phyloP scores from a whole-genome alignment of 257 asterid species.

The Plantago ovata region DNA sequence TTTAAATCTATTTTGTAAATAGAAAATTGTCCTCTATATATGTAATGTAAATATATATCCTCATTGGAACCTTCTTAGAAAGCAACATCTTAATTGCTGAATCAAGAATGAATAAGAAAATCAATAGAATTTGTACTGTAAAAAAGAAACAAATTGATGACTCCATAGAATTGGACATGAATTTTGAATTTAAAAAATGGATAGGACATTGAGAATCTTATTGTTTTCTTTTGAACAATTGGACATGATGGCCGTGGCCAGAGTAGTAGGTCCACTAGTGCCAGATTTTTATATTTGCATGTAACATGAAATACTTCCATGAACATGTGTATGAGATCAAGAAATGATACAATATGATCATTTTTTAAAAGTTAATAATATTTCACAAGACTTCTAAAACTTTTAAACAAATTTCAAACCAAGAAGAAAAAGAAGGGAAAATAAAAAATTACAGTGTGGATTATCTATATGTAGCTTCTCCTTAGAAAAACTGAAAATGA shows the following conservation, averaged over 20 bases:
- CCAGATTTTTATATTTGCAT: conserved; percentile 45
- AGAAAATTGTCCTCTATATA: neutral
- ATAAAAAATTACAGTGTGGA: conserved; percentile 13
- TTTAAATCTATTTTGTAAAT: conserved; percentile 8
- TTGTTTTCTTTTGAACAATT: conserved; percentile 13
- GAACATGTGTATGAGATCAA: conserved; percentile 15
- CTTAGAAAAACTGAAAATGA: neutral
- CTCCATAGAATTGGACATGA: conserved; percentile 23
- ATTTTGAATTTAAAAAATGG: conserved; percentile 25
- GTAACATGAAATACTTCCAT: conserved; percentile 42
- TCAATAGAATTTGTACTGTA: conserved; percentile 6
- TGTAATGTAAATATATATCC: conserved; percentile 19
- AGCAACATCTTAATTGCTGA: neutral
- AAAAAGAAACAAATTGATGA: conserved; percentile 20
- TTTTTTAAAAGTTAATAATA: conserved; percentile 4
- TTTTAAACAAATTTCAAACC: neutral
- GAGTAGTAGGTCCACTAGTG: conserved; percentile 38
- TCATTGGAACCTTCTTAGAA: conserved; percentile 29
- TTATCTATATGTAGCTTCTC: conserved; percentile 19
- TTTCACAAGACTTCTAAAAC: conserved; percentile 1
- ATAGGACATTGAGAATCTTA: conserved; percentile 30
- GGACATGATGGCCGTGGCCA: conserved; percentile 47
- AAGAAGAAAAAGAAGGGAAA: neutral
- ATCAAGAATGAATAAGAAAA: no score
- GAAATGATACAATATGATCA: conserved; percentile 15